A percentile compares a stretch with the other conserved stretches of the same genome.
phyloP scores from a whole-genome alignment of 1,284 basidiomycete genomes.

The Clitocybe nebularis region DNA sequence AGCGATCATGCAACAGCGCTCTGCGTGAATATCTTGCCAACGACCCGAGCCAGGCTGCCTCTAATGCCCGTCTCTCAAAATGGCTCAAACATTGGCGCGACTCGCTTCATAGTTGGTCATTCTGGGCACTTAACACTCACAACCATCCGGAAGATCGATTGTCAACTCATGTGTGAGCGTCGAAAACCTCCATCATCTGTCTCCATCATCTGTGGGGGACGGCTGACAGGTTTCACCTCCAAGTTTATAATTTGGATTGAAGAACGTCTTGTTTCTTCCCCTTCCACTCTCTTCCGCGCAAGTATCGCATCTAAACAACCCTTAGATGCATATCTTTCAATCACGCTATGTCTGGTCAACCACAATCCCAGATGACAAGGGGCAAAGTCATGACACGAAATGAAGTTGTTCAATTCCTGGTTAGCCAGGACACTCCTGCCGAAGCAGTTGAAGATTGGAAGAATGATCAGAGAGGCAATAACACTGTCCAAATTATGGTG shows the following conservation, averaged over 20 bases:
- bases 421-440: conserved; percentile 13
- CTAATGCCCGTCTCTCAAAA: conserved; percentile 5
- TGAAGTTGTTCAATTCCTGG: conserved; percentile 19
- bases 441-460: conserved; percentile 21
- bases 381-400: conserved; percentile 25
- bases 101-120: conserved; percentile 8
- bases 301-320: too few relatives aligned
- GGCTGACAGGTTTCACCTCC: too few relatives aligned
- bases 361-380: conserved; percentile 20
- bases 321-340: too few relatives aligned
- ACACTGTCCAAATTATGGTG: conserved; percentile 29
- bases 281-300: conserved; percentile 9
- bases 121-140: conserved; percentile 9
- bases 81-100: conserved; percentile 14
- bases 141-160: conserved; percentile 11
- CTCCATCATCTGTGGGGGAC: too few relatives aligned
- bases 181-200: too few relatives aligned
- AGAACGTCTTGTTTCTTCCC: conserved; percentile 1
- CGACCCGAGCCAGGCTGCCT: conserved; percentile 4
- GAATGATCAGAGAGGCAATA: conserved; percentile 21
- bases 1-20: conserved; percentile 8
- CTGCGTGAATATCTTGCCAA: conserved; percentile 6
- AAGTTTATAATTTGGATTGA: conserved; percentile 10
- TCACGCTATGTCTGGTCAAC: neutral
- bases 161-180: conserved; percentile 9